These are phyloP conservation scores for Neoboletus brunneissimus DNA, from an alignment of 768 basidiomycete genomes.

Conservation along the genomic window DNA sequence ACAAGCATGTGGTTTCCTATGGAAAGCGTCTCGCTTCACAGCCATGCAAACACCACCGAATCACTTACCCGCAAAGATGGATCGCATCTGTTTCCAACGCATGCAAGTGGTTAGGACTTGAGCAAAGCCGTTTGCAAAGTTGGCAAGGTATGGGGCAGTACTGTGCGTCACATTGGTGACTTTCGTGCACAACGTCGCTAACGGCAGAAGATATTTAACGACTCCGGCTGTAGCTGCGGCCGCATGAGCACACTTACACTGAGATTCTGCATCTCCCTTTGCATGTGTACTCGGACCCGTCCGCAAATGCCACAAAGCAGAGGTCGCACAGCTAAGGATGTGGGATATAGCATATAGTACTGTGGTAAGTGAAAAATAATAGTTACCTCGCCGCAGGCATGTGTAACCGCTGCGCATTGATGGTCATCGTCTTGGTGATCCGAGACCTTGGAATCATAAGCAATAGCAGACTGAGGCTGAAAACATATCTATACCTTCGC, in stretches of 20 bases:
- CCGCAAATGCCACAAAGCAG: constrained; percentile 22
- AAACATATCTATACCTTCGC: constrained; percentile 39
- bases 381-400: constrained; percentile 54
- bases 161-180: constrained; percentile 48
- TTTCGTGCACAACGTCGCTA: constrained; percentile 46
- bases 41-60: background rate
- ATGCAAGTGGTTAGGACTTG: constrained; percentile 49
- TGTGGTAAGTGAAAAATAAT: background rate
- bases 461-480: background rate
- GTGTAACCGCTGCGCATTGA: constrained; percentile 47
- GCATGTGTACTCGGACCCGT: constrained; percentile 38
- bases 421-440: constrained; percentile 50
- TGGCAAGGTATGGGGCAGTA: constrained; percentile 54
- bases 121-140: constrained; percentile 54
- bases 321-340: constrained; percentile 42
- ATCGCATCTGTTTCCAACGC: constrained; percentile 37
- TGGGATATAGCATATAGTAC: background rate
- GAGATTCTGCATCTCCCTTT: constrained; percentile 41
- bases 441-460: constrained; percentile 35
- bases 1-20: constrained; percentile 49
- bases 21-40: constrained; percentile 8
- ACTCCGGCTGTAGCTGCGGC: background rate
- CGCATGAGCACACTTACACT: constrained; percentile 30
- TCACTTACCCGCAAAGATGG: constrained; percentile 58
- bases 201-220: background rate